phyloP scores from a whole-genome alignment of 2,329 filamentous ascomycete species.

The Arthrinium puccinioides region DNA sequence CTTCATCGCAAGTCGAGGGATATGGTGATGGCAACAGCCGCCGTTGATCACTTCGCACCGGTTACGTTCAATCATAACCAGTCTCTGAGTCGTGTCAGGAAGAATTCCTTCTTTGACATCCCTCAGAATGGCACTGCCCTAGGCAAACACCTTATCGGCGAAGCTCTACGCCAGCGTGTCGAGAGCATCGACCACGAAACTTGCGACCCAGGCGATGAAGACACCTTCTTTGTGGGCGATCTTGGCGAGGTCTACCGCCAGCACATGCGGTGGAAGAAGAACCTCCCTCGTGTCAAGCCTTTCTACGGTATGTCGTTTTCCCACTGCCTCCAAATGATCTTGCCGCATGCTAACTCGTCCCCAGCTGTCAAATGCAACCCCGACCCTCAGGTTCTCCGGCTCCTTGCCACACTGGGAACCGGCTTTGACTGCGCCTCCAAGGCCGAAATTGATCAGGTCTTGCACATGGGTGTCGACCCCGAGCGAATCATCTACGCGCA shows the following conservation, averaged over 20 bases:
- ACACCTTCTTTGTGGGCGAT: constrained; percentile 97
- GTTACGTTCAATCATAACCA: constrained; percentile 40
- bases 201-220: constrained; percentile 89
- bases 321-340: not conserved
- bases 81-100: constrained; percentile 24
- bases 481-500: constrained; percentile 97
- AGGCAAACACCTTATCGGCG: constrained; percentile 76
- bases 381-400: constrained; percentile 78
- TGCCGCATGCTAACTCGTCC: constrained; percentile 27
- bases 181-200: constrained; percentile 76
- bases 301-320: constrained; percentile 78
- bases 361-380: constrained; percentile 99
- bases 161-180: constrained; percentile 80
- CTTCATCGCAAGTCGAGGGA: constrained; percentile 32
- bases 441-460: constrained; percentile 88
- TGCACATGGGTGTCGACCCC: constrained; percentile 75
- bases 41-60: constrained; percentile 46
- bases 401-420: constrained; percentile 81
- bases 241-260: constrained; percentile 98
- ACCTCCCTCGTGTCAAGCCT: constrained; percentile 84
- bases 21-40: constrained; percentile 60
- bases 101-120: constrained; percentile 30
- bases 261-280: constrained; percentile 96
- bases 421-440: constrained; percentile 99
- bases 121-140: constrained; percentile 35